Percentiles rank a stretch among this genome's conserved stretches.
Conservation (phyloP, 176 grass and related monocot species). For the Cenchrus purpureus region DNA sequence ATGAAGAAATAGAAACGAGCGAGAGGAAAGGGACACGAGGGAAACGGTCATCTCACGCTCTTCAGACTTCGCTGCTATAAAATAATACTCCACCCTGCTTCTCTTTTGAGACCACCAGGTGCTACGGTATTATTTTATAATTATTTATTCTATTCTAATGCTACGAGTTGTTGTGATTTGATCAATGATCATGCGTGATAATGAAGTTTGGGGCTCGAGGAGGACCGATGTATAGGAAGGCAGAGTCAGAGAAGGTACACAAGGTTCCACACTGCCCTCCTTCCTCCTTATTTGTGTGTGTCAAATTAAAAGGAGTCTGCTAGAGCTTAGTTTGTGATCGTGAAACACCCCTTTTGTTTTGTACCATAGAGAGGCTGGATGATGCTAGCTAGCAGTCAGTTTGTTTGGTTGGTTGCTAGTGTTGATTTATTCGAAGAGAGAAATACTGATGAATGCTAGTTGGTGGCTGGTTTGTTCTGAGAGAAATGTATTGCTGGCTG, state of each 20-base stretch:
- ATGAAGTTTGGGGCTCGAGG: neutral
- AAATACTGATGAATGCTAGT: no score
- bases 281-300: neutral
- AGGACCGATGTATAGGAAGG: neutral
- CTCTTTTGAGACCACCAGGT: neutral
- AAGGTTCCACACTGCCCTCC: neutral
- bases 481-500: no score
- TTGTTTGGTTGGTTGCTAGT: no score
- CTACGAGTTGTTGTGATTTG: neutral
- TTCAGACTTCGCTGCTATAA: neutral
- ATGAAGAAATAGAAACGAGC: no score
- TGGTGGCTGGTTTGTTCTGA: no score
- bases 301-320: neutral
- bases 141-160: no score
- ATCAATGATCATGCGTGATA: neutral
- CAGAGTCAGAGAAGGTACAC: neutral
- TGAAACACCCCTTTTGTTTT: neutral
- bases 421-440: no score
- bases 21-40: neutral
- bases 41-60: constrained; percentile 29
- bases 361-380: no score
- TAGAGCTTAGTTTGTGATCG: no score
- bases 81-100: no score
- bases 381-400: no score
- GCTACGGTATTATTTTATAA: neutral